Percentiles rank a stretch among this genome's conserved stretches.
Conservation (phyloP, 108 stramenopile species). For the Cyclostephanos tholiformis region DNA sequence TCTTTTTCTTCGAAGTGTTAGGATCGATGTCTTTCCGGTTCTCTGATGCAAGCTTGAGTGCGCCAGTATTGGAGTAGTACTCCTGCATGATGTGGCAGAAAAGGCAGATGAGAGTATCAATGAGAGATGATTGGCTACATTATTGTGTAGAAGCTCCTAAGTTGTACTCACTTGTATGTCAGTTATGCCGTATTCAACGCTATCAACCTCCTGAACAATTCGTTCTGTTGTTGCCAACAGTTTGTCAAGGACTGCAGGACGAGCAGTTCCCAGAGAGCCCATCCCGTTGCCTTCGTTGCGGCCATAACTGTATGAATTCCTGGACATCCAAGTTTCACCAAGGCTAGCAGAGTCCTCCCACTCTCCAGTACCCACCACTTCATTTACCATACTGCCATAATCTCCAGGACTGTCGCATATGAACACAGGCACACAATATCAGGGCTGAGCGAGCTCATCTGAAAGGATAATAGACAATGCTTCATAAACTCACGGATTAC, state of each 20-base stretch:
- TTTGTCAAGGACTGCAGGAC: conserved; percentile 73
- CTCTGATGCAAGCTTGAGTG: conserved; percentile 87
- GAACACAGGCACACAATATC: neutral
- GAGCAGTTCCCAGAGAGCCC: conserved; percentile 53
- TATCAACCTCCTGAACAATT: conserved; percentile 87
- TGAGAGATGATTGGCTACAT: too few species aligned
- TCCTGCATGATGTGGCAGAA: too few species aligned
- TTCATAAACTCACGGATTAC: conserved; percentile 79
- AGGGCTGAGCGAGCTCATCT: conserved; percentile 28
- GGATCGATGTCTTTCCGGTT: conserved; percentile 57
- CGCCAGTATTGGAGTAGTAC: conserved; percentile 87
- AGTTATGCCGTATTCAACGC: conserved; percentile 85
- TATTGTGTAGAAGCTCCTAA: too few species aligned
- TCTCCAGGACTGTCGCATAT: conserved; percentile 4
- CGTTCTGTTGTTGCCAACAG: conserved; percentile 81
- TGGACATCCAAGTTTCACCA: conserved; percentile 79
- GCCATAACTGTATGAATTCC: conserved; percentile 81
- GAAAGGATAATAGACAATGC: conserved; percentile 74
- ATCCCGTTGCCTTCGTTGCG: conserved; percentile 65
- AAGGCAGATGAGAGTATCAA: too few species aligned
- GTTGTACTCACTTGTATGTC: conserved; percentile 90
- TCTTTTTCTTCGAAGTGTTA: conserved; percentile 50
- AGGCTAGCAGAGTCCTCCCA: conserved; percentile 78
- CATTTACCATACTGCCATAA: conserved; percentile 69
- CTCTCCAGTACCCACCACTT: conserved; percentile 80